Evolutionary conservation across 1,284 basidiomycete genomes (phyloP).

Genomic region (Heimioporus retisporus): DNA sequence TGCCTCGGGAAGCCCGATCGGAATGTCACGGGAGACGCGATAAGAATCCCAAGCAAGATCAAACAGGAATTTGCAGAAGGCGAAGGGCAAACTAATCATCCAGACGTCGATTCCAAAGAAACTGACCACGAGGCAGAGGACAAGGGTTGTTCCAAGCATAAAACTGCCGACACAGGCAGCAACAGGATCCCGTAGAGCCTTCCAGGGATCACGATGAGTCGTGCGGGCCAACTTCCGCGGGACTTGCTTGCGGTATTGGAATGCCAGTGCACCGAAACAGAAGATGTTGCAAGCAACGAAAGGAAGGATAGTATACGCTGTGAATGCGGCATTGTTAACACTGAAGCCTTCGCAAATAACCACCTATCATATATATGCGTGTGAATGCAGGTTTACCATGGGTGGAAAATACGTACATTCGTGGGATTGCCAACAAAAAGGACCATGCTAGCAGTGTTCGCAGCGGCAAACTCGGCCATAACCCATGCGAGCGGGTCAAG

Average conservation of each 20-base stretch:
- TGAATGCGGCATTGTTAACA: constrained; percentile 73
- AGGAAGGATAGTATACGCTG: constrained; percentile 77
- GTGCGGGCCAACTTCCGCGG: constrained; percentile 56
- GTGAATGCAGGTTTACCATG: background rate
- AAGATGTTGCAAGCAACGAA: constrained; percentile 70
- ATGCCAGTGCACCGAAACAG: constrained; percentile 63
- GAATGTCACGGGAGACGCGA: constrained; percentile 45
- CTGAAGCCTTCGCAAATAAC: constrained; percentile 74
- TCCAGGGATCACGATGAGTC: constrained; percentile 53
- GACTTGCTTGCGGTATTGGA: constrained; percentile 65
- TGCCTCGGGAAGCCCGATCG: constrained; percentile 19
- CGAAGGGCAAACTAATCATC: constrained; percentile 92
- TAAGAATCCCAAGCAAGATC: constrained; percentile 74
- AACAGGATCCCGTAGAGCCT: constrained; percentile 60
- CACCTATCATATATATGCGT: constrained; percentile 35
- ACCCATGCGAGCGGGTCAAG: constrained; percentile 60
- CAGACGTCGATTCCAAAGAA: constrained; percentile 77
- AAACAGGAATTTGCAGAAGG: constrained; percentile 74
- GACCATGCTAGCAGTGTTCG: constrained; percentile 85
- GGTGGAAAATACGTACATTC: constrained; percentile 55
- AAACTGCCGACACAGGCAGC: constrained; percentile 63
- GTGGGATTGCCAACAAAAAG: constrained; percentile 81
- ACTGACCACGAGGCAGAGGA: constrained; percentile 63
- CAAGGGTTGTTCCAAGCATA: constrained; percentile 59
- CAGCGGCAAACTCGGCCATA: constrained; percentile 70